Percentiles rank a stretch among this genome's conserved stretches.
phyloP scores from a whole-genome alignment of 2,329 filamentous ascomycete species.

The Stagonosporopsis rhizophila region DNA sequence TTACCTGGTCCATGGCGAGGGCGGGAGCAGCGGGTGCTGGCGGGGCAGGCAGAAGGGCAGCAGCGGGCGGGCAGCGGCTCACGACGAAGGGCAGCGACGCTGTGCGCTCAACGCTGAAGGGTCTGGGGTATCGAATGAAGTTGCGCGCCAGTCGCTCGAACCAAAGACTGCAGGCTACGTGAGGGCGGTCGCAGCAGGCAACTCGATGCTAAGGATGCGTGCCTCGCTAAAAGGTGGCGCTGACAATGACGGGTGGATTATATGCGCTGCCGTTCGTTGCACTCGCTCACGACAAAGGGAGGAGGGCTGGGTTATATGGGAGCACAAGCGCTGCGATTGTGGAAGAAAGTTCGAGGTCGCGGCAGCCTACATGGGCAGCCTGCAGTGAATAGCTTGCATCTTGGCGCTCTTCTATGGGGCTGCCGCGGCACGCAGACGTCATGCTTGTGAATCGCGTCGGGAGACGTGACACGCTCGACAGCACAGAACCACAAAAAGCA shows the following conservation, averaged over 20 bases:
- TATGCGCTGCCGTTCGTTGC: conserved; percentile 4
- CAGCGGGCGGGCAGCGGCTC: conserved; percentile 8
- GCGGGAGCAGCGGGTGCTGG: conserved; percentile 26
- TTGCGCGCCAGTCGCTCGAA: conserved; percentile 32
- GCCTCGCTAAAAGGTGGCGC: conserved; percentile 49
- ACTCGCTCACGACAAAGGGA: conserved; percentile 4
- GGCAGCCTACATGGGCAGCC: conserved; percentile 11
- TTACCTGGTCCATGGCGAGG: conserved; percentile 50
- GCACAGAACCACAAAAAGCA: conserved; percentile 1
- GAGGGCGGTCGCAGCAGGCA: conserved; percentile 24
- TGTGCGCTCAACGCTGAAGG: conserved; percentile 13
- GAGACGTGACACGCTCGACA: not conserved
- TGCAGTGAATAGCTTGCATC: conserved; percentile 13
- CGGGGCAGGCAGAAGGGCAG: conserved; percentile 21
- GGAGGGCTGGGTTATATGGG: not conserved
- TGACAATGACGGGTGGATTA: conserved; percentile 16
- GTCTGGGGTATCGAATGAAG: conserved; percentile 4
- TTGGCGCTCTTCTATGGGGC: conserved; percentile 16
- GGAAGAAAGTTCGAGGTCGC: conserved; percentile 1
- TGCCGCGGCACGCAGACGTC: conserved; percentile 13
- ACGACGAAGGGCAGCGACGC: conserved; percentile 3
- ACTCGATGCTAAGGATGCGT: conserved; percentile 27
- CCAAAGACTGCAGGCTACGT: conserved; percentile 20
- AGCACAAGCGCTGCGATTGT: conserved; percentile 14
- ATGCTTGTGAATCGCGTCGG: conserved; percentile 9